Evolutionary conservation across 1,284 basidiomycete species (phyloP).

Genomic region (Hypsizygus ulmarius): DNA sequence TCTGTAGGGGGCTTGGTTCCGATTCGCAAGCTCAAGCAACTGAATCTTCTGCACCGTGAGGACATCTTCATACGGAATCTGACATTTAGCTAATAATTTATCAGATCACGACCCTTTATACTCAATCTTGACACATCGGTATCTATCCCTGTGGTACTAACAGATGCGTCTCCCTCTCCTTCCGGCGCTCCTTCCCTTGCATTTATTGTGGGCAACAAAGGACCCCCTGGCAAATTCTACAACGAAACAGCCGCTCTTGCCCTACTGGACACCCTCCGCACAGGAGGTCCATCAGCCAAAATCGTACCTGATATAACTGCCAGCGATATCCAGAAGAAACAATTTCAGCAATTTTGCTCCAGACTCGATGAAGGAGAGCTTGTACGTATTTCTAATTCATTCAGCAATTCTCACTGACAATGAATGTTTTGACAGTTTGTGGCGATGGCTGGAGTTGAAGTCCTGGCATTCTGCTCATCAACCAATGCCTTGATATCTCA

Average conservation of each 20-base stretch:
- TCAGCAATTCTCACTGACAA: conserved; percentile 1
- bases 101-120: conserved; percentile 28
- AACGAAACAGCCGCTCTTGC: conserved; percentile 36
- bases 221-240: conserved; percentile 57
- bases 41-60: conserved; percentile 23
- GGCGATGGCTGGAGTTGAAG: conserved; percentile 42
- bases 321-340: conserved; percentile 35
- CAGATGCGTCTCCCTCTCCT: conserved; percentile 32
- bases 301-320: conserved; percentile 38
- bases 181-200: conserved; percentile 30
- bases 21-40: conserved; percentile 14
- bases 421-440: conserved; percentile 43
- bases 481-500: conserved; percentile 40
- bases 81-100: conserved; percentile 1
- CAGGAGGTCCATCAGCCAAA: conserved; percentile 48
- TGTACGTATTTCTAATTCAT: conserved; percentile 34
- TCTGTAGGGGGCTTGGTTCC: conserved; percentile 33
- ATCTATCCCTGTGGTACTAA: conserved; percentile 42
- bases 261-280: conserved; percentile 49
- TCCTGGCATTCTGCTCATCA: conserved; percentile 54
- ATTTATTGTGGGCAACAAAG: conserved; percentile 35
- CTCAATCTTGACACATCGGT: conserved; percentile 42
- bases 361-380: conserved; percentile 50
- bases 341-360: conserved; percentile 42
- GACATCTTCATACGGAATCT: not conserved